Evolutionary conservation across 129 eudicot species (phyloP).

Genomic region (Escallonia rubra): DNA sequence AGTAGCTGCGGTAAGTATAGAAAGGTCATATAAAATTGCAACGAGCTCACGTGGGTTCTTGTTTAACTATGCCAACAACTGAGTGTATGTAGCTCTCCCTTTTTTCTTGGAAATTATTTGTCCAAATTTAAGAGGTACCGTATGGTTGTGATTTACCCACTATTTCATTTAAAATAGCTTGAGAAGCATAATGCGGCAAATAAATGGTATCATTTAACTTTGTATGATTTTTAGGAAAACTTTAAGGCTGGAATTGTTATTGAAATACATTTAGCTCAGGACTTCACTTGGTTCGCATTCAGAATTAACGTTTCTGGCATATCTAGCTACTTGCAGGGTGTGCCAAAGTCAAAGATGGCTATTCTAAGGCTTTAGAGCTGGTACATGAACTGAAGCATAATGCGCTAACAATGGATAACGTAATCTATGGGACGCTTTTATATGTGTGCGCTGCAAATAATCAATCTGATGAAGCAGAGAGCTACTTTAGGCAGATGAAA

Average conservation of each 20-base stretch:
- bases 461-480: slow-evolving; percentile 74
- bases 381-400: slow-evolving; percentile 60
- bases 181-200: too few relatives aligned
- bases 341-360: slow-evolving; percentile 65
- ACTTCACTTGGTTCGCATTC: background rate
- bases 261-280: background rate
- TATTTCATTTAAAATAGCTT: too few relatives aligned
- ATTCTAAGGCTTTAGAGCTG: slow-evolving; percentile 61
- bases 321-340: slow-evolving; percentile 79
- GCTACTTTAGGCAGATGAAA: slow-evolving; percentile 68
- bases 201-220: background rate
- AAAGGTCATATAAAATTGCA: too few relatives aligned
- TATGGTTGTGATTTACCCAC: too few relatives aligned
- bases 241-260: background rate
- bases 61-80: too few relatives aligned
- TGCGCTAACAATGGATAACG: slow-evolving; percentile 62
- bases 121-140: too few relatives aligned
- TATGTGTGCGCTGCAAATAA: slow-evolving; percentile 82
- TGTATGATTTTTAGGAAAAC: background rate
- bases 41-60: too few relatives aligned
- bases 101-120: too few relatives aligned
- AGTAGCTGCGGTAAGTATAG: too few relatives aligned
- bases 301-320: slow-evolving; percentile 9
- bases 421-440: slow-evolving; percentile 66
- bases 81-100: too few relatives aligned